Base-by-base conservation (phyloP, 2,329 filamentous ascomycete genomes). In the Fusarium continuum region DNA sequence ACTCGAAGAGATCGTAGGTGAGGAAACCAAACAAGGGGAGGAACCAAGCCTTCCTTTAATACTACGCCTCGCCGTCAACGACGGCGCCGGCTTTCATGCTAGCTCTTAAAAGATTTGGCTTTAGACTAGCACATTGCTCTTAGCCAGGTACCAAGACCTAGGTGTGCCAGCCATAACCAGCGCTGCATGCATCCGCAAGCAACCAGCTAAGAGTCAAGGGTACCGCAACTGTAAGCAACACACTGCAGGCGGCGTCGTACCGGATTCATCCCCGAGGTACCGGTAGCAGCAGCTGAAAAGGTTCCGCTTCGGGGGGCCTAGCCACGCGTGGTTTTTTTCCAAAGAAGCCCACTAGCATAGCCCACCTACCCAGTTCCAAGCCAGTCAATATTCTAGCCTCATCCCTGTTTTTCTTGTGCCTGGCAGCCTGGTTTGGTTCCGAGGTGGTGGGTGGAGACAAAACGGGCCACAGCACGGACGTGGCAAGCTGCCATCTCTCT, bases 21-120 rank as follows among this genome's bases (percentile, higher is more conserved):
- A 61, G 11, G 60, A 69, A 69, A 69, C 62, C 53, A 67, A 65
- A 49, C 55, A 53, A 65, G 58, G 62, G 64, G 65, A 64, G 68
- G 68, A 70, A 61, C 40, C 54, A 51, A 61, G 53, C 54, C 57
- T 68, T 69, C 64, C 66, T 60, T 60, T 60, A 60, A 59, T 64
- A 58, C 52, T 61, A 65, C 53, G 64, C 62, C 67, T 70, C 67
- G 65, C 67, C 67, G 67, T 53, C 59, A 49, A 58, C 48, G 55
- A 59, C 58, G 48, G 46, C 46, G 52, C 48, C 52, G 58, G 54
- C 35, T 62, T 56, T 40, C 41, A 64, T 62, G 56, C 62, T 70
- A 70, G 64, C 53, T 60, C 52, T 65, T 57, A 60, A 45, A 60
- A 61, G 61, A 58, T 54, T 60, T 64, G 43, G 60, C 60, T 69